These are phyloP conservation scores for Alternaria dauci DNA, from an alignment of 2,329 filamentous ascomycete species.

Conservation along the genomic window DNA sequence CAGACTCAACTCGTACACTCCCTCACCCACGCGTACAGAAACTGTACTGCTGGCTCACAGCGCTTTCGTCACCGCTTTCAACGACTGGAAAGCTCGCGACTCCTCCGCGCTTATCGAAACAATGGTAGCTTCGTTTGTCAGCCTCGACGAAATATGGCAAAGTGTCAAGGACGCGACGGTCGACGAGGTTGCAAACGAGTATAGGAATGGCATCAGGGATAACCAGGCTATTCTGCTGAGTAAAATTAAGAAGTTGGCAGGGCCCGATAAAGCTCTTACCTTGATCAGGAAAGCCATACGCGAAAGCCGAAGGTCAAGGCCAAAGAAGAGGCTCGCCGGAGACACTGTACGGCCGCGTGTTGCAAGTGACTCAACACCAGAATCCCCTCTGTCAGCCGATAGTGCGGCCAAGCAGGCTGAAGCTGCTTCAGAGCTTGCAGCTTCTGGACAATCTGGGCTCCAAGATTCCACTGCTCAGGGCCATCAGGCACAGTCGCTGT, in stretches of 20 bases:
- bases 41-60: slow-evolving; percentile 74
- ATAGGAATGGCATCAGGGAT: slow-evolving; percentile 79
- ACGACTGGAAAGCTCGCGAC: slow-evolving; percentile 84
- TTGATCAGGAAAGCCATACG: slow-evolving; percentile 78
- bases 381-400: slow-evolving; percentile 37
- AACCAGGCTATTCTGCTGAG: slow-evolving; percentile 83
- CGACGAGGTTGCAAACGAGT: slow-evolving; percentile 76
- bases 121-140: slow-evolving; percentile 87
- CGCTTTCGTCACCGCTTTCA: slow-evolving; percentile 79
- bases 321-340: slow-evolving; percentile 71
- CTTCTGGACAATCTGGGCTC: slow-evolving; percentile 24
- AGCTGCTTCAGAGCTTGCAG: slow-evolving; percentile 43
- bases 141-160: slow-evolving; percentile 83
- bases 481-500: slow-evolving; percentile 55
- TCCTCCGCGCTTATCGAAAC: slow-evolving; percentile 80
- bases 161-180: slow-evolving; percentile 81
- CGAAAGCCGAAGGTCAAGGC: slow-evolving; percentile 71
- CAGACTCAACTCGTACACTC: slow-evolving; percentile 70
- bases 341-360: slow-evolving; percentile 73
- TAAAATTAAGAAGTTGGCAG: slow-evolving; percentile 79
- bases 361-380: slow-evolving; percentile 56
- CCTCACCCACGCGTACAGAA: slow-evolving; percentile 68
- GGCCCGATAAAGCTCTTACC: slow-evolving; percentile 73
- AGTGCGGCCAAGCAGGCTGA: slow-evolving; percentile 49
- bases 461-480: slow-evolving; percentile 32